phyloP scores from a whole-genome alignment of 106 monocot genomes.

The Ottelia alismoides region DNA sequence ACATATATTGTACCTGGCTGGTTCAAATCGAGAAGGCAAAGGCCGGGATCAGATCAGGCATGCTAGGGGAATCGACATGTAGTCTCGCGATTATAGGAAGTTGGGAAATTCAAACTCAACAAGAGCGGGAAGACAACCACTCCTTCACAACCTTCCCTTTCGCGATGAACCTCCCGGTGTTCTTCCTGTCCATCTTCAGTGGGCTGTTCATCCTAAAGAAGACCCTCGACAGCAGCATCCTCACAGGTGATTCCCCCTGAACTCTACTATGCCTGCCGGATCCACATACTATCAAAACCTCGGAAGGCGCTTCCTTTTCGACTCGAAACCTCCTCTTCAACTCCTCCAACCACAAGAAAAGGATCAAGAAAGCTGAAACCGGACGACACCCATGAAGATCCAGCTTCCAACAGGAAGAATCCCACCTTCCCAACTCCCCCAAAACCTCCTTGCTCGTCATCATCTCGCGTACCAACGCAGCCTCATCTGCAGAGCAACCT shows the following conservation, averaged over 20 bases:
- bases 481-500: conserved; percentile 12
- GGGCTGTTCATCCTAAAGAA: conserved; percentile 42
- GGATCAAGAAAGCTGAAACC: conserved; percentile 38
- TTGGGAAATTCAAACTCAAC: too few species aligned
- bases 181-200: conserved; percentile 58
- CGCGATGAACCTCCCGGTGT: conserved; percentile 59
- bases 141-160: conserved; percentile 39
- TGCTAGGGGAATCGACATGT: too few species aligned
- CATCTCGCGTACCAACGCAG: conserved; percentile 28
- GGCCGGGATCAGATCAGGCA: too few species aligned
- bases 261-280: conserved; percentile 48
- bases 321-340: conserved; percentile 11
- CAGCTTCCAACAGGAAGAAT: conserved; percentile 40
- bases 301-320: conserved; percentile 8
- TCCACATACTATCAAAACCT: conserved; percentile 65
- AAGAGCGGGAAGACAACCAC: too few species aligned
- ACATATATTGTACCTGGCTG: too few species aligned
- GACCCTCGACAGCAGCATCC: conserved; percentile 41
- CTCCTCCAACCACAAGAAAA: conserved; percentile 62
- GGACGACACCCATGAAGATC: conserved; percentile 79
- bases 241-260: conserved; percentile 49
- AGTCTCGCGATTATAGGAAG: too few species aligned
- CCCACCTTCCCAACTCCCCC: conserved; percentile 30
- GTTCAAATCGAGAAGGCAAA: too few species aligned
- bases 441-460: conserved; percentile 10